phyloP scores from a whole-genome alignment of 163 green algal genomes.

The Smithsoniella earleae region DNA sequence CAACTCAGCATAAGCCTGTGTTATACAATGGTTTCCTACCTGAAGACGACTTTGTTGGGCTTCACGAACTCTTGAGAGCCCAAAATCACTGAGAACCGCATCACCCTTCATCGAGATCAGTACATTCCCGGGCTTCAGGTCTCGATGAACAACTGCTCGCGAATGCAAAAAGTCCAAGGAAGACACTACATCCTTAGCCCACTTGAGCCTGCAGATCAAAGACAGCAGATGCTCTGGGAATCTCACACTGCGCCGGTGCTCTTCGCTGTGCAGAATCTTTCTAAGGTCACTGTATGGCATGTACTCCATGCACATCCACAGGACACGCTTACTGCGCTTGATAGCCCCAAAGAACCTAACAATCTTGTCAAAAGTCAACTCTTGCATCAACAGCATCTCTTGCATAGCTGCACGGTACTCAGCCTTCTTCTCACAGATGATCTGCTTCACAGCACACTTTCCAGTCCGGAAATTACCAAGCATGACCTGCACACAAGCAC shows the following conservation, averaged over 20 bases:
- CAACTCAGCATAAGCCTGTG: background rate
- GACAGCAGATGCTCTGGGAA: conserved; percentile 10
- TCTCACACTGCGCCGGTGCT: background rate
- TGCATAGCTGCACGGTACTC: conserved; percentile 28
- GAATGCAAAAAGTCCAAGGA: conserved; percentile 66
- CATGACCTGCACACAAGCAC: conserved; percentile 24
- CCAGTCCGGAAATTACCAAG: conserved; percentile 22
- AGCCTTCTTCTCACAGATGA: conserved; percentile 20
- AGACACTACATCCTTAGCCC: conserved; percentile 23
- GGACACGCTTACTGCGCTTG: background rate
- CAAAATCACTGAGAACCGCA: conserved; percentile 77
- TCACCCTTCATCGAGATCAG: conserved; percentile 54
- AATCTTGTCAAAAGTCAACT: conserved; percentile 29
- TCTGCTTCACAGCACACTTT: conserved; percentile 25
- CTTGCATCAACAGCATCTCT: conserved; percentile 29
- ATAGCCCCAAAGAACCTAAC: conserved; percentile 25
- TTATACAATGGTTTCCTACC: too few relatives aligned
- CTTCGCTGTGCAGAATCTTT: conserved; percentile 17
- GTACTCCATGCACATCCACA: conserved; percentile 31
- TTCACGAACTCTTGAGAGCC: conserved; percentile 63
- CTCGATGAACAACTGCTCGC: conserved; percentile 67
- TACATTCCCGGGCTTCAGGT: conserved; percentile 84
- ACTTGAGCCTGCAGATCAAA: conserved; percentile 11
- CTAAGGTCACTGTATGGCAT: conserved; percentile 23
- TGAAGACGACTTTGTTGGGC: conserved; percentile 47